Percentiles rank a stretch among this genome's conserved stretches.
phyloP scores from a whole-genome alignment of 257 asterid genomes.

The Echium plantagineum region DNA sequence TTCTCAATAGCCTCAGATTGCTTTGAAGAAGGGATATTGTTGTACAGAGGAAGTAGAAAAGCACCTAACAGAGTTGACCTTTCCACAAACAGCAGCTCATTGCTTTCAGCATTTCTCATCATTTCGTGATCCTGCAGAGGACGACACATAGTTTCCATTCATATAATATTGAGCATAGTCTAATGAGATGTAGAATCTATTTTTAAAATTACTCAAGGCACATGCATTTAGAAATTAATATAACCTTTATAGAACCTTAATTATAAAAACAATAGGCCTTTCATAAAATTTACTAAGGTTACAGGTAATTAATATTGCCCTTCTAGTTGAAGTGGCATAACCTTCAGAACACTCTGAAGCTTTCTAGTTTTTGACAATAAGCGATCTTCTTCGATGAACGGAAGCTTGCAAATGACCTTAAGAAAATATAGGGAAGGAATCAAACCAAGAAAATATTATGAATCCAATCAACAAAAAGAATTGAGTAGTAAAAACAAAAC shows the following conservation, averaged over 20 bases:
- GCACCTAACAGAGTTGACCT: conserved; percentile 3
- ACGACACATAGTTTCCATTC: not conserved
- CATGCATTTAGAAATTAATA: too few relatives aligned
- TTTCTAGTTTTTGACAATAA: conserved; percentile 36
- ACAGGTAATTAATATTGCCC: not conserved
- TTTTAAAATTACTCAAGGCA: too few relatives aligned
- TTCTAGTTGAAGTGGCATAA: conserved; percentile 3
- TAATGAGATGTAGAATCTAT: too few relatives aligned
- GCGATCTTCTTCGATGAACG: conserved; percentile 47
- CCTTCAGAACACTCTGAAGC: conserved; percentile 30
- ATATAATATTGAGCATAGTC: not conserved
- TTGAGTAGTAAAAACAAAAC: not conserved
- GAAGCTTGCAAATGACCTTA: conserved; percentile 41
- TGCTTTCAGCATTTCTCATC: conserved; percentile 3
- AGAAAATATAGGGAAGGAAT: not conserved
- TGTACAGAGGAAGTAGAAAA: not conserved
- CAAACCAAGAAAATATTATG: not conserved
- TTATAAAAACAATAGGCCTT: too few relatives aligned
- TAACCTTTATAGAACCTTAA: not conserved
- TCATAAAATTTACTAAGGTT: not conserved
- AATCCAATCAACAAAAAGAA: not conserved
- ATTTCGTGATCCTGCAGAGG: conserved; percentile 9
- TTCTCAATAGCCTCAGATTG: not conserved
- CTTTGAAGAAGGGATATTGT: not conserved
- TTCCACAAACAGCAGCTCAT: conserved; percentile 4